Evolutionary conservation across 768 basidiomycete species (phyloP).

Genomic region (Hysterangium stoloniferum): DNA sequence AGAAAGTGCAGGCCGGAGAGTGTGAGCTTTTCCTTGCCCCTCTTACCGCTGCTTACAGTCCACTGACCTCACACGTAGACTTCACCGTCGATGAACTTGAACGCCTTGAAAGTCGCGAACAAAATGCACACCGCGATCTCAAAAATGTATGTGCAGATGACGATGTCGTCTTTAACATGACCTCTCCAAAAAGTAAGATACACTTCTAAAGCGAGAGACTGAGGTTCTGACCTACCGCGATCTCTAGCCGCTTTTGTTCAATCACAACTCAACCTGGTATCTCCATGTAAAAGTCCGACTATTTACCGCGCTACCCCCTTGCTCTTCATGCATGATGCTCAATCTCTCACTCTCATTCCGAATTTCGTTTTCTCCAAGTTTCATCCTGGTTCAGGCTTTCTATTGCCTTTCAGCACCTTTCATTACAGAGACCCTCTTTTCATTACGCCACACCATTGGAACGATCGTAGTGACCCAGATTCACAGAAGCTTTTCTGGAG

Average conservation of each 20-base stretch:
- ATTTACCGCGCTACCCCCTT: constrained; percentile 3
- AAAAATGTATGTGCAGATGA: constrained; percentile 12
- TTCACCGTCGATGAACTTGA: constrained; percentile 8
- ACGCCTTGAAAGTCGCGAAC: constrained; percentile 8
- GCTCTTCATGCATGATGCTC: background rate
- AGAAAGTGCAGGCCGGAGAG: background rate
- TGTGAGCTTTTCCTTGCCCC: constrained; percentile 5
- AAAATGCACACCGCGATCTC: constrained; percentile 8
- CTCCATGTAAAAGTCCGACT: constrained; percentile 1
- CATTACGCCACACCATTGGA: constrained; percentile 40
- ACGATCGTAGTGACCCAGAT: constrained; percentile 42
- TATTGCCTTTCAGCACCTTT: constrained; percentile 6
- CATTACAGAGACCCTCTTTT: constrained; percentile 1
- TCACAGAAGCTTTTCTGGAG: constrained; percentile 58
- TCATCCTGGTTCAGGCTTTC: constrained; percentile 9
- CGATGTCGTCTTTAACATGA: constrained; percentile 6
- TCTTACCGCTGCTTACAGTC: background rate
- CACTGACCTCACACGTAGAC: background rate
- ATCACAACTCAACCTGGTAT: constrained; percentile 1
- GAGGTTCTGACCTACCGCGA: too few relatives aligned
- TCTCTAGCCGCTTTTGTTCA: background rate
- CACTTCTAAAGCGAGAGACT: too few relatives aligned
- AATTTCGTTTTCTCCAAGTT: constrained; percentile 14
- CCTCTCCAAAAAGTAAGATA: too few relatives aligned
- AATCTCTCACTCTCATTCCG: constrained; percentile 2